Conservation (phyloP, 176 grass and related monocot species). For the Aechmea fasciata region DNA sequence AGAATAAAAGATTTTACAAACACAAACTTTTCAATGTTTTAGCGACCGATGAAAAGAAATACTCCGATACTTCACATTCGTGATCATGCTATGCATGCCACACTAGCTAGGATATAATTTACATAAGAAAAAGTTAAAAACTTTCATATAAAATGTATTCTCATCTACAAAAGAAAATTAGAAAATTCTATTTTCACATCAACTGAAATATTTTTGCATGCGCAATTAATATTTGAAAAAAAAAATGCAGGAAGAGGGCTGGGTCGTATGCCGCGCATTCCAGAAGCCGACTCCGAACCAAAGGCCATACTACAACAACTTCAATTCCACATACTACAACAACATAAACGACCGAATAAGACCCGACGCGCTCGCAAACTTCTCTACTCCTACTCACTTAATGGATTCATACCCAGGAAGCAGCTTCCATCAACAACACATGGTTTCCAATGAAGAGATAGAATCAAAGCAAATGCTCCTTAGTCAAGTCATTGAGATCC, state of each 20-base stretch:
- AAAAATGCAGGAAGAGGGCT: conserved; percentile 66
- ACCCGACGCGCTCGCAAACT: background rate
- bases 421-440: conserved; percentile 9
- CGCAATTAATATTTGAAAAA: background rate
- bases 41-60: too few relatives aligned
- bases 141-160: background rate
- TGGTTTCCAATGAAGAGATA: background rate
- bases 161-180: conserved; percentile 14
- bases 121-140: too few relatives aligned
- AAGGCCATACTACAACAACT: conserved; percentile 32
- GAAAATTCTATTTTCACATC: background rate
- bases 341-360: background rate
- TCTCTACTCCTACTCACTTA: conserved; percentile 17
- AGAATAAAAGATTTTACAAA: too few relatives aligned
- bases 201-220: background rate
- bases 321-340: conserved; percentile 16
- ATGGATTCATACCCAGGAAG: conserved; percentile 18
- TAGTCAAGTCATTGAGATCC: conserved; percentile 24
- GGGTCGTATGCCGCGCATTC: conserved; percentile 94
- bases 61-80: too few relatives aligned
- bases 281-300: conserved; percentile 47
- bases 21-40: too few relatives aligned
- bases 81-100: too few relatives aligned
- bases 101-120: too few relatives aligned
- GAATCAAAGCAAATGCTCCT: conserved; percentile 37